Evolutionary conservation across 2,329 filamentous ascomycete genomes (phyloP).

Genomic region (Metarhizium guizhouense): DNA sequence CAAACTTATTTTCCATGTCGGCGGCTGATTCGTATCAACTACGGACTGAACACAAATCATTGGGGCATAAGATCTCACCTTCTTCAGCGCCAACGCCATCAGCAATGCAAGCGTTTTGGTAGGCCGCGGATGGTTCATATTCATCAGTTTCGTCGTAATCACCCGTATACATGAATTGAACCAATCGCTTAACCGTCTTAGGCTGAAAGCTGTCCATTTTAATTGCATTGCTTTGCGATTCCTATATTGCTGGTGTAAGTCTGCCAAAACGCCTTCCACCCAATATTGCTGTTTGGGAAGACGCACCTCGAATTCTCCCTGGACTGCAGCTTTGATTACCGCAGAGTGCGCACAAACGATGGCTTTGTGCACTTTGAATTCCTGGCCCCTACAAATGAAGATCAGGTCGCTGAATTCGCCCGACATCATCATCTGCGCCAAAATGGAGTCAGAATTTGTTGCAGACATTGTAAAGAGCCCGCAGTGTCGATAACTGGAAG

Average conservation of each 20-base stretch:
- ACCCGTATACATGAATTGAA: constrained; percentile 14
- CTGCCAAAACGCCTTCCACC: too few species aligned
- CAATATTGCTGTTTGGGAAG: not conserved
- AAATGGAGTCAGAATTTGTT: not conserved
- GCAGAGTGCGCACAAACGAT: constrained; percentile 14
- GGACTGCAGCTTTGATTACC: constrained; percentile 8
- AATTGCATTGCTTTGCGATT: constrained; percentile 8
- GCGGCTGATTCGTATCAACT: too few species aligned
- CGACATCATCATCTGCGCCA: constrained; percentile 3
- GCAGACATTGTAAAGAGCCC: too few species aligned
- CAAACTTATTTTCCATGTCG: too few species aligned
- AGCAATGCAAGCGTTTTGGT: too few species aligned
- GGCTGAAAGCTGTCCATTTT: constrained; percentile 9
- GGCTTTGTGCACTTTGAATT: constrained; percentile 14
- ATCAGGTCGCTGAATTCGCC: constrained; percentile 13
- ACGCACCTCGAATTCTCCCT: constrained; percentile 9
- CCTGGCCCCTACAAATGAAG: constrained; percentile 8
- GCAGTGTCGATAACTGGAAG: not conserved
- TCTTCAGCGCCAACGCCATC: too few species aligned
- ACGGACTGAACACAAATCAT: too few species aligned
- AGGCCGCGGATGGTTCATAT: too few species aligned
- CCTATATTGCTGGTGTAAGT: constrained; percentile 5
- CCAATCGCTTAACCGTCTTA: constrained; percentile 10
- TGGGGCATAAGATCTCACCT: too few species aligned
- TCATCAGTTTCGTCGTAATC: constrained; percentile 8